Base-by-base conservation (phyloP, 768 basidiomycete genomes). In the Asterophora lycoperdoides region DNA sequence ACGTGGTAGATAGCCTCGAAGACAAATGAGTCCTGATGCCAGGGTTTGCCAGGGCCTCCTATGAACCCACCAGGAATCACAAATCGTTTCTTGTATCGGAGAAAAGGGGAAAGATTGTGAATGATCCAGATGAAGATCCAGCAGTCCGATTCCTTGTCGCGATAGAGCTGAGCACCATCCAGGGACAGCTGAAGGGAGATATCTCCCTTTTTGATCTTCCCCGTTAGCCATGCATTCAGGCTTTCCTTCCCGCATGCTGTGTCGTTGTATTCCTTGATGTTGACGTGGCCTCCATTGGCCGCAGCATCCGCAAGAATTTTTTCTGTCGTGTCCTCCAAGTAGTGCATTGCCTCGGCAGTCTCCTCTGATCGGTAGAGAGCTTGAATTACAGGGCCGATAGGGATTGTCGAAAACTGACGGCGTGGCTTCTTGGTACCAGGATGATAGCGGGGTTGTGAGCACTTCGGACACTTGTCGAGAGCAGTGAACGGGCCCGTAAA, bases 1-100 rank as follows among this genome's bases (percentile, higher is more conserved):
- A n/a, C n/a, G n/a, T n/a, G n/a, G n/a, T n/a, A n/a, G n/a, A n/a
- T n/a, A n/a, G n/a, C n/a, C n/a, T n/a, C n/a, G 18, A 44, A 46
- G 32, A 69, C 1, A 5, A 55, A 47, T 1, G 51, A 56, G 13
- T 56, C 51, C 0, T 6, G 3, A 13, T 52, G n/a, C 23, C 49
- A 40, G 1, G 52, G 54, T 32, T 50, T 50, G 10, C 4, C 5
- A 0, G 63, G 68, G 6, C 68, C 68, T 44, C 47, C 14, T 14
- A 49, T 41, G 41, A 51, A 55, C 7, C 54, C 28, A 18, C 41
- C 48, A 28, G 48, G 42, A 35, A 49, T 41, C 2, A 56, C 50
- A 11, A n/a, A n/a, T n/a, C n/a, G n/a, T n/a, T n/a, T n/a, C n/a
- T n/a, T n/a, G n/a, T n/a, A n/a, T n/a, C n/a, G n/a, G n/a, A n/a